Evolutionary conservation across 2,329 filamentous ascomycete species (phyloP).

Genomic region (Erysiphe pulchra): DNA sequence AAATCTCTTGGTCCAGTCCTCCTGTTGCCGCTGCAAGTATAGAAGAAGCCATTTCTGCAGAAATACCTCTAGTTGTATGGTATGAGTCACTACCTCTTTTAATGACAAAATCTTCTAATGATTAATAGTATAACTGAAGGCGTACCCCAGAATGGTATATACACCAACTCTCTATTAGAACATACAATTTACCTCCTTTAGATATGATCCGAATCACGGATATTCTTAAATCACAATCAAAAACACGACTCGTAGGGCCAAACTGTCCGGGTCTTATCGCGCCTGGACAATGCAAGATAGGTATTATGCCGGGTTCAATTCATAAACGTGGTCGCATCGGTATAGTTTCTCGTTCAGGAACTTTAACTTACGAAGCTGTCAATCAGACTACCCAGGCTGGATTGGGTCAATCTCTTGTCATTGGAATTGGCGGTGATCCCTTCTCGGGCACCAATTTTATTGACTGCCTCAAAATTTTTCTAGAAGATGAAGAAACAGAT

Average conservation of each 20-base stretch:
- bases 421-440: constrained; percentile 94
- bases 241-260: constrained; percentile 87
- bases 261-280: constrained; percentile 98
- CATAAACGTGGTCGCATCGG: constrained; percentile 98
- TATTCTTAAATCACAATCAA: constrained; percentile 91
- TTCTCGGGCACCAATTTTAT: constrained; percentile 99
- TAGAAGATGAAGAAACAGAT: constrained; percentile 85
- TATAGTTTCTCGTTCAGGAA: constrained; percentile 94
- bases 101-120: constrained; percentile 6
- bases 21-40: constrained; percentile 84
- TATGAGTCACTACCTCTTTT: constrained; percentile 12
- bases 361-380: constrained; percentile 96
- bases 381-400: constrained; percentile 97
- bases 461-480: constrained; percentile 93
- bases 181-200: constrained; percentile 13
- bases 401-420: constrained; percentile 89
- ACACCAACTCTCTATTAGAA: constrained; percentile 2
- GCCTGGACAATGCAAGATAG: constrained; percentile 94
- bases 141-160: constrained; percentile 81
- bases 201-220: constrained; percentile 98
- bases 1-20: constrained; percentile 28
- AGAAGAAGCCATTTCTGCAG: constrained; percentile 81
- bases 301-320: constrained; percentile 99
- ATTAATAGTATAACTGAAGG: constrained; percentile 58
- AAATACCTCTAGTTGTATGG: constrained; percentile 87